Evolutionary conservation across 495 filamentous ascomycete species (phyloP), one percentile per base, ranked within the genome.

Genomic region (Neurospora tetrasperma): DNA sequence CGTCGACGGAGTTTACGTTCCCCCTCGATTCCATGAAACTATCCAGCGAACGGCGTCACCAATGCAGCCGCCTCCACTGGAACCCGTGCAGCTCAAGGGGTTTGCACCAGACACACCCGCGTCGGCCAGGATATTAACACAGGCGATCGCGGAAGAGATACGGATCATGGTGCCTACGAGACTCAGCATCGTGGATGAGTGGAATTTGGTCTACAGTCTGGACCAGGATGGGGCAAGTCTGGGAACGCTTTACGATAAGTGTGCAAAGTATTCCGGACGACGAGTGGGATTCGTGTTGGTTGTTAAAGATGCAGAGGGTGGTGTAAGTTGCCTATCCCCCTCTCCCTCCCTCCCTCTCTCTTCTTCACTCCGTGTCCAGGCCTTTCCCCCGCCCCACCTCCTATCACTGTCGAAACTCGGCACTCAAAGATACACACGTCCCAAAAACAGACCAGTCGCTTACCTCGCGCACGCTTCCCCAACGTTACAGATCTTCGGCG

Each of bases 211-310:
- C 38, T 99, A 98, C 83, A 95, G 92, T 74, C 86, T 99, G n/a
- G 94, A 97, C 75, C 90, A 94, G 81, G 89, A 99, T 81, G 96
- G 96, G 42, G 92, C 93, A 72, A 96, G 93, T 73, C 84, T 99
- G 8, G 86, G 85, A 38, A 98, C 96, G 14, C 84, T 99, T 41
- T 99, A 98, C 81, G 88, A 93, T 71, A 90, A 91, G 75, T 93
- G 89, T 76, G 84, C 77, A 18, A 72, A 73, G 41, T 85, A 90
- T 73, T 81, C 88, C 71, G 90, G 93, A 59, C 87, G 88, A 76
- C 84, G 93, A 72, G 92, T 91, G 16, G 93, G 93, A 18, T 98
- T 95, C 77, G 93, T 98, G 66, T 84, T 99, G 18, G 92, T 95
- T 1, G 89, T 98, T 18, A 87, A 88, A 75, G 96, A 99, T 77